A percentile compares a stretch with the other conserved stretches of the same genome.
Evolutionary conservation across 306 rosid species (phyloP).

Genomic region (Ormosia semicastrata): DNA sequence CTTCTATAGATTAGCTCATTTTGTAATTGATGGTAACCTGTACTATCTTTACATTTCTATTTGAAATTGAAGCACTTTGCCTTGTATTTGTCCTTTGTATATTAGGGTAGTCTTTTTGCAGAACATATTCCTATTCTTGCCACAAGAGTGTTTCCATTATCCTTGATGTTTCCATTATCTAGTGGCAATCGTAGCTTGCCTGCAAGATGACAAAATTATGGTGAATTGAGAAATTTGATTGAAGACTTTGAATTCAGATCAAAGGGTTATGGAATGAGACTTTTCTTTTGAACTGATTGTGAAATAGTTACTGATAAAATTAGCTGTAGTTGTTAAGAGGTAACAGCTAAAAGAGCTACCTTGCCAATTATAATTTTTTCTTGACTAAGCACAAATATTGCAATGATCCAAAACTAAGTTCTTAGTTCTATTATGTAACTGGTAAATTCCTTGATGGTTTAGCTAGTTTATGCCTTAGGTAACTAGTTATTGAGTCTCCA

Average conservation of each 20-base stretch:
- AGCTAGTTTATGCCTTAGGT: background rate
- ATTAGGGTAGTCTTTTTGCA: background rate
- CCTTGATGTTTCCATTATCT: background rate
- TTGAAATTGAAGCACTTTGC: background rate
- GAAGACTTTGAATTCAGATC: slow-evolving; percentile 4
- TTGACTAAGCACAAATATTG: background rate
- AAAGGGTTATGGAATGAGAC: background rate
- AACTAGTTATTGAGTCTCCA: background rate
- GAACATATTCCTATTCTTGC: background rate
- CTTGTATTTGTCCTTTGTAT: background rate
- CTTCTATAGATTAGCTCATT: slow-evolving; percentile 74
- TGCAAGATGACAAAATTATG: background rate
- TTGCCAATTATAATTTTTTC: background rate
- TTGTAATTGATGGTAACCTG: slow-evolving; percentile 71
- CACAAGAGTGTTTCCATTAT: background rate
- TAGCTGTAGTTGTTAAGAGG: background rate
- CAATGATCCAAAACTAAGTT: background rate
- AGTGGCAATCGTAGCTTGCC: background rate
- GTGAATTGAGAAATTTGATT: slow-evolving; percentile 11
- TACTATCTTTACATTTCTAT: background rate
- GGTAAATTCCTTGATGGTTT: background rate
- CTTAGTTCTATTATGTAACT: background rate
- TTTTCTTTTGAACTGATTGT: slow-evolving; percentile 1
- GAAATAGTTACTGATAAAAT: background rate
- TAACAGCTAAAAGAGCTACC: background rate